A percentile compares a stretch with the other conserved stretches of the same genome.
phyloP scores from a whole-genome alignment of 1,139 yeast species.

The Lodderomyces margitis region DNA sequence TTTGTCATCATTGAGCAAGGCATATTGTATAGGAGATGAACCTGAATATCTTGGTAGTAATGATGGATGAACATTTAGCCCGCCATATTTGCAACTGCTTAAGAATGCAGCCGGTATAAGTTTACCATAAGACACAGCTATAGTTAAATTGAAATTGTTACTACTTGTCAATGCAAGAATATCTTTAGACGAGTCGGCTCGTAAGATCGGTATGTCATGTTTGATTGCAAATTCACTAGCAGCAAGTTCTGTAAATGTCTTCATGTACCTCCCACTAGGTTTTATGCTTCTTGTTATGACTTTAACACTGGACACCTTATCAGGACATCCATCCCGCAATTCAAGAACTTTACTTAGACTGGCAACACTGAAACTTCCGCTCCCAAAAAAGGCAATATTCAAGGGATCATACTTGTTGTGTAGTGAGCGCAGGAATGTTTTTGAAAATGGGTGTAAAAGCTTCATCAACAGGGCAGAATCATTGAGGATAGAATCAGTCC shows the following conservation, averaged over 20 bases:
- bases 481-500: not conserved
- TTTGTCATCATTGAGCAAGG: slow-evolving; percentile 62
- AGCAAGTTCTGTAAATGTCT: slow-evolving; percentile 50
- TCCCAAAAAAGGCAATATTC: slow-evolving; percentile 70
- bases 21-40: slow-evolving; percentile 84
- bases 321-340: slow-evolving; percentile 26
- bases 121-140: slow-evolving; percentile 89
- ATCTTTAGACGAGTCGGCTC: slow-evolving; percentile 63
- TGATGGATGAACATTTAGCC: slow-evolving; percentile 92
- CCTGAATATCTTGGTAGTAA: slow-evolving; percentile 82
- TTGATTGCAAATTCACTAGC: slow-evolving; percentile 44
- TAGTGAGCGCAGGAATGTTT: slow-evolving; percentile 1
- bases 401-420: slow-evolving; percentile 11
- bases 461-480: not conserved
- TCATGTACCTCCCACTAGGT: slow-evolving; percentile 65
- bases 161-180: slow-evolving; percentile 32
- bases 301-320: slow-evolving; percentile 35
- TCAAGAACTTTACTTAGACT: slow-evolving; percentile 50
- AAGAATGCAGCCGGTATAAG: slow-evolving; percentile 69
- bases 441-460: not conserved
- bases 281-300: slow-evolving; percentile 70
- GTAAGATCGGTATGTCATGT: slow-evolving; percentile 34
- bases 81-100: slow-evolving; percentile 51
- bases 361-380: slow-evolving; percentile 69
- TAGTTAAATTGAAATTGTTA: slow-evolving; percentile 54